These are phyloP conservation scores for Phytophthora foliorum DNA, from an alignment of 352 stramenopile species.

Conservation along the genomic window DNA sequence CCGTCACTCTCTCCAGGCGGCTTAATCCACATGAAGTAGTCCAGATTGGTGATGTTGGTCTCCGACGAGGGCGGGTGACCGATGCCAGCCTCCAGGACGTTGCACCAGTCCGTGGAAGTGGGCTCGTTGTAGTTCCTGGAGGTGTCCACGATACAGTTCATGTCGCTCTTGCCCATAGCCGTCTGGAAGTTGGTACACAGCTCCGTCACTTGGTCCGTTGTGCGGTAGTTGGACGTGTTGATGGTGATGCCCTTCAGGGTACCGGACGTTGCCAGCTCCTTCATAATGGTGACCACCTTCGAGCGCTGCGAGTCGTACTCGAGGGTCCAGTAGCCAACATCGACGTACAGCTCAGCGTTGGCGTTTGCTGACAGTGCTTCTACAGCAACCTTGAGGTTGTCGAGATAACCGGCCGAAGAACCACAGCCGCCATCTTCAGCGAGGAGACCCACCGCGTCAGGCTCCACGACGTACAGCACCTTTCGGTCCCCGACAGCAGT, in stretches of 20 bases:
- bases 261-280: conserved; percentile 36
- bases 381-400: conserved; percentile 59
- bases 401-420: conserved; percentile 45
- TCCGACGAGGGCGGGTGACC: conserved; percentile 54
- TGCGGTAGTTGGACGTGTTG: conserved; percentile 80
- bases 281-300: conserved; percentile 39
- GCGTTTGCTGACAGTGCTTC: conserved; percentile 52
- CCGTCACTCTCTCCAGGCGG: conserved; percentile 74
- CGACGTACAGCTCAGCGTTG: conserved; percentile 72
- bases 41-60: conserved; percentile 57
- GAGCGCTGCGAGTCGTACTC: conserved; percentile 28
- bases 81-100: conserved; percentile 52
- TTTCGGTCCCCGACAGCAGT: conserved; percentile 55
- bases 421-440: conserved; percentile 57
- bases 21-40: conserved; percentile 86
- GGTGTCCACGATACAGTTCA: conserved; percentile 55
- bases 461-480: conserved; percentile 79
- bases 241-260: conserved; percentile 58
- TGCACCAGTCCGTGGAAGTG: conserved; percentile 62
- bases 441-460: conserved; percentile 65
- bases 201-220: conserved; percentile 40
- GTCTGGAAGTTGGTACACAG: conserved; percentile 55
- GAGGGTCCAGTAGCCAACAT: conserved; percentile 71
- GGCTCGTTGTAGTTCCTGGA: conserved; percentile 46
- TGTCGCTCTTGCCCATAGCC: conserved; percentile 34